Percentiles rank a stretch among this genome's conserved stretches.
These are phyloP conservation scores for Craterostigma plantagineum DNA, from an alignment of 257 asterid genomes.

Conservation along the genomic window DNA sequence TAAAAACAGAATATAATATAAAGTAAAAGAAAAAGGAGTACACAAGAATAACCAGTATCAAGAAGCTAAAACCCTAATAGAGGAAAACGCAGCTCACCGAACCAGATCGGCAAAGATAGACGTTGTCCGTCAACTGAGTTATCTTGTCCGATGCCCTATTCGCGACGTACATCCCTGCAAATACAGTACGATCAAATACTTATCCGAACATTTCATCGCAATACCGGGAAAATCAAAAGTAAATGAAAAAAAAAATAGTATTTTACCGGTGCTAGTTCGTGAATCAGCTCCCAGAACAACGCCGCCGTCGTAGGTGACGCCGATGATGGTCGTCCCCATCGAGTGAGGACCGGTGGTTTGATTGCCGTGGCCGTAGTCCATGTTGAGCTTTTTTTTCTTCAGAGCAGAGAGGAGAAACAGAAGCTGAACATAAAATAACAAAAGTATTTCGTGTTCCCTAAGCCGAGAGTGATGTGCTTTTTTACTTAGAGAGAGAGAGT, in stretches of 20 bases:
- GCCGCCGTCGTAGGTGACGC: slow-evolving; percentile 82
- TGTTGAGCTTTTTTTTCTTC: no score
- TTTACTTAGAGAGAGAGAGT: no score
- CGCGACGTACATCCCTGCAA: slow-evolving; percentile 75
- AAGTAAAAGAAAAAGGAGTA: no score
- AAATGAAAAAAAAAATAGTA: no score
- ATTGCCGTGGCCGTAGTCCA: no score
- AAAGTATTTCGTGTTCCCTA: no score
- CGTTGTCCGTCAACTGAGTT: slow-evolving; percentile 78
- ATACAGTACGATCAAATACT: neutral
- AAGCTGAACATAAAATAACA: no score
- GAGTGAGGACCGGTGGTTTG: slow-evolving; percentile 34
- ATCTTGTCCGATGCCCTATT: slow-evolving; percentile 91
- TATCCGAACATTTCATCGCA: neutral
- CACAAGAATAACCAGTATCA: no score
- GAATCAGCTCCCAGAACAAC: slow-evolving; percentile 91
- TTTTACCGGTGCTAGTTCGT: slow-evolving; percentile 89
- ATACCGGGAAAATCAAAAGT: neutral
- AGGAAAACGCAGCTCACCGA: slow-evolving; percentile 21
- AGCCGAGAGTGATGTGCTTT: no score
- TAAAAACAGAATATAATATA: no score
- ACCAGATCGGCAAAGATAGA: slow-evolving; percentile 78
- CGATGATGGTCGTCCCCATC: slow-evolving; percentile 87
- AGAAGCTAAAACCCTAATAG: neutral
- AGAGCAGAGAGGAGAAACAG: no score